Conservation (phyloP, 192 early-diverging fungal genomes). For the Dissophora ornata region DNA sequence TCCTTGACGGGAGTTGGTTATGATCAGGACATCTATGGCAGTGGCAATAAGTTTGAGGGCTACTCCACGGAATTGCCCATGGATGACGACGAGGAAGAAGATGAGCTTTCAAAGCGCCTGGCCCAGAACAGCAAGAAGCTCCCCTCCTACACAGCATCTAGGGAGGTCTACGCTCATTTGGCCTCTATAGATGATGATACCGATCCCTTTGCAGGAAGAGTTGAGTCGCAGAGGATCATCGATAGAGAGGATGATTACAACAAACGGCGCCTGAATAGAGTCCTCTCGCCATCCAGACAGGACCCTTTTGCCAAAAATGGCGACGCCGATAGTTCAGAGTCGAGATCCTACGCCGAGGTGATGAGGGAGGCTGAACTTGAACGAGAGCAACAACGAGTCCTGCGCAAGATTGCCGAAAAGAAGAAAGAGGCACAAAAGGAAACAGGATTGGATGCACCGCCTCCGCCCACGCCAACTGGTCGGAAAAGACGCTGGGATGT, state of each 20-base stretch:
- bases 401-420: constrained; percentile 77
- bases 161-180: constrained; percentile 79
- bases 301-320: constrained; percentile 77
- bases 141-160: constrained; percentile 83
- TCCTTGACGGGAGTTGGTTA: constrained; percentile 60
- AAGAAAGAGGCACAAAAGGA: constrained; percentile 69
- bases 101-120: constrained; percentile 33
- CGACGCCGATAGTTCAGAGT: constrained; percentile 56
- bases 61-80: constrained; percentile 75
- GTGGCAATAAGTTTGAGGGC: constrained; percentile 72
- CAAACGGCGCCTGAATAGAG: constrained; percentile 78
- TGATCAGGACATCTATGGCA: constrained; percentile 81
- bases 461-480: constrained; percentile 50
- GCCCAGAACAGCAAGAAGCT: constrained; percentile 63
- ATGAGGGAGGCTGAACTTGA: constrained; percentile 90
- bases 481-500: constrained; percentile 89
- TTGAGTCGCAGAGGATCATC: constrained; percentile 72
- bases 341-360: constrained; percentile 84
- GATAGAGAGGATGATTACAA: constrained; percentile 92
- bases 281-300: constrained; percentile 82
- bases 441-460: constrained; percentile 55
- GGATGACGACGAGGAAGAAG: constrained; percentile 69
- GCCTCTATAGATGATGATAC: constrained; percentile 62
- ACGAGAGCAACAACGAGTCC: constrained; percentile 79
- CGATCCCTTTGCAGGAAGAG: constrained; percentile 73